Evolutionary conservation across 768 basidiomycete genomes (phyloP).

Genomic region (Lactarius trivialis): DNA sequence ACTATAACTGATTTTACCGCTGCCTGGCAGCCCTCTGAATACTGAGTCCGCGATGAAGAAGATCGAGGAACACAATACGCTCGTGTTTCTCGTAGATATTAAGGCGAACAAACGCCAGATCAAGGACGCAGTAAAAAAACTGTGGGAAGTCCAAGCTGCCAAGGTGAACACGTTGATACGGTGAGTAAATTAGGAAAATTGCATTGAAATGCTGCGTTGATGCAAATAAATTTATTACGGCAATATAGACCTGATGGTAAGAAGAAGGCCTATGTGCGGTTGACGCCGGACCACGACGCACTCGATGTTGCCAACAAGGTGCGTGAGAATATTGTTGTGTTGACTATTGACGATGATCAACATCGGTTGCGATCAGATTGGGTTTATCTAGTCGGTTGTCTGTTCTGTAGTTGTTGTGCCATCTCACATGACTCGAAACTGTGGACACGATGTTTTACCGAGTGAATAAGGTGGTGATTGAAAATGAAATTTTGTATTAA

Average conservation of each 20-base stretch:
- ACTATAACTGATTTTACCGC: background rate
- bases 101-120: slow-evolving; percentile 98
- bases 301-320: slow-evolving; percentile 98
- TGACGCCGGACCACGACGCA: slow-evolving; percentile 94
- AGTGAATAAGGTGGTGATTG: no score
- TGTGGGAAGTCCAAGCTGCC: slow-evolving; percentile 93
- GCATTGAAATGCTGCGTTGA: background rate
- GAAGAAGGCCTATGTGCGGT: slow-evolving; percentile 98
- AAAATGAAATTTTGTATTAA: no score
- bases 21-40: slow-evolving; percentile 62
- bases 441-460: no score
- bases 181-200: slow-evolving; percentile 39
- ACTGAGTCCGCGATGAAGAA: slow-evolving; percentile 99
- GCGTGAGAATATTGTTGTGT: slow-evolving; percentile 18
- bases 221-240: background rate
- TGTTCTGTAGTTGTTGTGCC: background rate
- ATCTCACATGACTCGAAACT: background rate
- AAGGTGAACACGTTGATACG: slow-evolving; percentile 99
- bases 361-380: slow-evolving; percentile 50
- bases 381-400: slow-evolving; percentile 64
- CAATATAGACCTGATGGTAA: slow-evolving; percentile 81
- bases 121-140: slow-evolving; percentile 98
- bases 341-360: background rate
- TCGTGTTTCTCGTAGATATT: slow-evolving; percentile 96
- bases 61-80: slow-evolving; percentile 99